Conservation (phyloP, 208 protist genomes). For the Tritrichomonas foetus region DNA sequence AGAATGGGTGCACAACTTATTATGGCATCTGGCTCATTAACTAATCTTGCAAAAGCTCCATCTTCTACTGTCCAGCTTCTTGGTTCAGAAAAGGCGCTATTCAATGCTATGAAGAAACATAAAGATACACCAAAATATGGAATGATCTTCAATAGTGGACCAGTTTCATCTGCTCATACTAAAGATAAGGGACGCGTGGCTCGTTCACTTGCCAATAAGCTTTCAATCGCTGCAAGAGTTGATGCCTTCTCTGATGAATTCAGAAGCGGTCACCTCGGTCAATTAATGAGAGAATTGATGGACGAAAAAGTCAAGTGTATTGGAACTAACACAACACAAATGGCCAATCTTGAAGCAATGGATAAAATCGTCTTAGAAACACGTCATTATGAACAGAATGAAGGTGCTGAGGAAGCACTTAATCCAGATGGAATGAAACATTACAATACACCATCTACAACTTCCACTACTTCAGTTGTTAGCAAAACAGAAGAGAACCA, state of each 20-base stretch:
- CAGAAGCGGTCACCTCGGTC: neutral
- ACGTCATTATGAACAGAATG: neutral
- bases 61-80: slow-evolving; percentile 98
- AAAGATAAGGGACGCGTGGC: slow-evolving; percentile 75
- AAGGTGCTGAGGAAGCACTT: neutral
- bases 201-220: slow-evolving; percentile 93
- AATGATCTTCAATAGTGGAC: slow-evolving; percentile 91
- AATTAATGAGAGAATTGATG: neutral
- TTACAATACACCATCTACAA: neutral
- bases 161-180: slow-evolving; percentile 74
- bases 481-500: neutral
- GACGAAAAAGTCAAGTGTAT: neutral
- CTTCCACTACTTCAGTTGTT: neutral
- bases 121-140: slow-evolving; percentile 99
- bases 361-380: neutral
- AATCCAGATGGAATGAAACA: neutral
- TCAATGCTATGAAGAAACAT: slow-evolving; percentile 87
- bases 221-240: slow-evolving; percentile 86
- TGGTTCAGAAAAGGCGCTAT: slow-evolving; percentile 94
- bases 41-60: slow-evolving; percentile 94
- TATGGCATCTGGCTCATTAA: slow-evolving; percentile 88
- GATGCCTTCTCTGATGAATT: slow-evolving; percentile 76
- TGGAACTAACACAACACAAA: neutral
- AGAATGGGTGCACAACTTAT: slow-evolving; percentile 93
- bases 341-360: neutral